Evolutionary conservation across 805 yeast species (phyloP), one percentile per base, ranked within the genome.

Genomic region (Torulaspora franciscae): DNA sequence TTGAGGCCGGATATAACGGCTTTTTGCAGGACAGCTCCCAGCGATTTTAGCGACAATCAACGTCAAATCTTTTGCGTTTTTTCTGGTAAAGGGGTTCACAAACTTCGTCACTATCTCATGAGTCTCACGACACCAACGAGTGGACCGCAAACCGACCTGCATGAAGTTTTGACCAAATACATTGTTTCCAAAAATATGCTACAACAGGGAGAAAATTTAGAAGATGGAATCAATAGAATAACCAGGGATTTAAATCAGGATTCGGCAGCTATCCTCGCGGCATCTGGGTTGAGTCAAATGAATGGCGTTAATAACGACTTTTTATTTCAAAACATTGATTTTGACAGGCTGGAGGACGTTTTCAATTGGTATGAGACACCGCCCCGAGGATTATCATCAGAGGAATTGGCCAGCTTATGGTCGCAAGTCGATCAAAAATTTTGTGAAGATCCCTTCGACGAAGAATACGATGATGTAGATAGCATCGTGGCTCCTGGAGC

Each of bases 11-110:
- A 91, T 58, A 80, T 91, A 39, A 84, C 91, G 0, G 80, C 78
- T 52, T 90, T 80, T 65, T 90, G 97, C 64, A 81, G 98, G 24
- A 85, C 83, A 7, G 93, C 98, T 1, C 98, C 99, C 3, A 79
- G 85, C 9, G 97, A 89, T 56, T 90, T 93, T 63, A 89, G 83
- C 42, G 86, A 82, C 45, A 83, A 83, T 57, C 99, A 93, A 64
- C 82, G 82, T 52, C 76, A 81, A 17, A 74, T 85, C 39, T 91
- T 93, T 59, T 91, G 98, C 68, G 99, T 91, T 9, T 93, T 89
- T 61, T 82, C 91, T 27, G 98, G 98, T 1, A 79, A 77, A 48
- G 97, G 97, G 7, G 96, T 93, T 13, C 76, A 72, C 39, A 78
- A 79, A 48, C 72, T 91, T 50, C 76, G 96, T 50, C 80, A 77